phyloP scores from a whole-genome alignment of 805 yeast genomes.

The Monosporozyma unispora region DNA sequence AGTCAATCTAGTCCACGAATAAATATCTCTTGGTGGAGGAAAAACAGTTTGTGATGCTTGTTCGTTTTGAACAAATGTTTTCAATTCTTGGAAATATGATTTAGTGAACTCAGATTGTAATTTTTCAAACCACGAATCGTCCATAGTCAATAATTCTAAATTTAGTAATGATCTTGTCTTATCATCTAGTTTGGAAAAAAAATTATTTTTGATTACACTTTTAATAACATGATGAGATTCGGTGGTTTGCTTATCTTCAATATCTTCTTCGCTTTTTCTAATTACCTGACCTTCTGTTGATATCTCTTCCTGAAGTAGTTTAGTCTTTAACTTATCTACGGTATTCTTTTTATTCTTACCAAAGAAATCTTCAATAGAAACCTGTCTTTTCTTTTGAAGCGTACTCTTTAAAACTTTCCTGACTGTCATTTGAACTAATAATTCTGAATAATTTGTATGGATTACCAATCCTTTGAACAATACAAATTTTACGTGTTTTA shows the following conservation, averaged over 20 bases:
- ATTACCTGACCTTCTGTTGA: neutral
- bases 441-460: neutral
- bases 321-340: neutral
- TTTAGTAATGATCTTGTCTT: slow-evolving; percentile 2
- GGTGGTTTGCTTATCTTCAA: neutral
- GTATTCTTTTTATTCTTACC: slow-evolving; percentile 6
- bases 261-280: neutral
- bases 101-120: slow-evolving; percentile 67
- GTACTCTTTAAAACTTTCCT: neutral
- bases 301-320: neutral
- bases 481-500: neutral
- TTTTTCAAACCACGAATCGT: slow-evolving; percentile 67
- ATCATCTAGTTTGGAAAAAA: neutral
- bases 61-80: slow-evolving; percentile 49
- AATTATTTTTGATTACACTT: neutral
- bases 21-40: slow-evolving; percentile 70
- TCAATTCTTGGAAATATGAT: slow-evolving; percentile 72
- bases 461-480: neutral
- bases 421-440: neutral
- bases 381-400: slow-evolving; percentile 5
- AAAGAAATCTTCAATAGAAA: slow-evolving; percentile 15
- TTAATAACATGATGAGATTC: neutral
- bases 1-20: slow-evolving; percentile 86
- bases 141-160: slow-evolving; percentile 60
- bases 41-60: slow-evolving; percentile 45